A percentile compares a stretch with the other conserved stretches of the same genome.
phyloP scores from a whole-genome alignment of 2,329 filamentous ascomycete species.

The Tolypocladium ophioglossoides region DNA sequence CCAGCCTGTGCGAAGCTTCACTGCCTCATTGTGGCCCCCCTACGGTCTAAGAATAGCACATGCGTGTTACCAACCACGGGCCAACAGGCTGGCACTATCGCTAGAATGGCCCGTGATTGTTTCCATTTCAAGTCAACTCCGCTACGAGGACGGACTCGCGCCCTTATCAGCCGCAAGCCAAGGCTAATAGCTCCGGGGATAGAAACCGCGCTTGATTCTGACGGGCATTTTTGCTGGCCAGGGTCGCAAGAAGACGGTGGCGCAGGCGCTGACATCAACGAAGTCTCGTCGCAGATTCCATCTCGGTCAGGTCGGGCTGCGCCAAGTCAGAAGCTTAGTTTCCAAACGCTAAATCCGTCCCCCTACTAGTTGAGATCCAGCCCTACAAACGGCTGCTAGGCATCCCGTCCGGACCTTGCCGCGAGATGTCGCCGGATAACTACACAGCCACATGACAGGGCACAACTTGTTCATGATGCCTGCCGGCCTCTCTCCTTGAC shows the following conservation, averaged over 20 bases:
- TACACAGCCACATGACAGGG: not conserved
- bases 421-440: not conserved
- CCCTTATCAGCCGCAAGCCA: not conserved
- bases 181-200: not conserved
- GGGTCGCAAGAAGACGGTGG: not conserved
- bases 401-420: not conserved
- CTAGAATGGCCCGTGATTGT: not conserved
- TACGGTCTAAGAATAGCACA: not conserved
- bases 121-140: not conserved
- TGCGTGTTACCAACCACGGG: not conserved
- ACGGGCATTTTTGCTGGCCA: not conserved
- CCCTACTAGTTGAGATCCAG: not conserved
- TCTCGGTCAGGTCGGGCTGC: not conserved
- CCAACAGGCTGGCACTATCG: not conserved
- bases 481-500: not conserved
- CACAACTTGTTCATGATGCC: not conserved
- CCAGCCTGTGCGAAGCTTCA: not conserved
- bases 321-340: too few species aligned
- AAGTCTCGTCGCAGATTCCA: not conserved
- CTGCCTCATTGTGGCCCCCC: not conserved
- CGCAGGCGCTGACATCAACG: not conserved
- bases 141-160: not conserved
- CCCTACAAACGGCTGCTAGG: not conserved
- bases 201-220: not conserved
- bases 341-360: not conserved